Evolutionary conservation across 169 alveolate genomes (phyloP), one percentile per base, ranked within the genome.

Genomic region (Plasmodium blacklocki): DNA sequence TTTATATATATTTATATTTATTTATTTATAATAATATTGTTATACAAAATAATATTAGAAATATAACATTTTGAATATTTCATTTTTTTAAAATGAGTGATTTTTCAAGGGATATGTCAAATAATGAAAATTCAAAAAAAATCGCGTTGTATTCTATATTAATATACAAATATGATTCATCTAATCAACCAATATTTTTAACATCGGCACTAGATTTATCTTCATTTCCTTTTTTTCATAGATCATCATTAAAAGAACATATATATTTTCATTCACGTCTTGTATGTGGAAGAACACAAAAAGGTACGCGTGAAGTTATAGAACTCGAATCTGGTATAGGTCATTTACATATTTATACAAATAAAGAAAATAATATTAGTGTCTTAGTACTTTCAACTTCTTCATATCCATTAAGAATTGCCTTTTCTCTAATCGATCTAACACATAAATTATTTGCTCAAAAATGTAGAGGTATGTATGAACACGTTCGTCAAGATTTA

Each of bases 261-360:
- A 93, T 94, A 6, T 74, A 68, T 49, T 95, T 95, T 72, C 96
- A 93, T 63, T 76, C 96, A 45, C 63, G 98, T 54, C 88, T 94
- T 26, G 92, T 97, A 26, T 94, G 96, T 32, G 86, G 96, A 18
- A 89, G 98, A 32, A 96, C 97, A 3, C 96, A 95, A 1, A 93
- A 83, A 26, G 98, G 98, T 6, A 87, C 93, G 39, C 93, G 98
- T 62, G 97, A 96, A 62, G 92, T 95, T 4, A 96, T 97, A n/a
- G 95, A 94, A 68, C 91, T 97, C 59, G 98, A 96, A 50, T 93
- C 96, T 18, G 94, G 95, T 23, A 92, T 96, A 32, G 98, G 97
- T 0, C 90, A 93, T 21, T 86, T 96, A 56, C 96, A 95, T 49
- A 70, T 88, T 23, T 88, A 88, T 47, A 76, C 80, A 54, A 73